Conservation (phyloP, 192 early-diverging fungal species). For the Gamsiella multidivaricata region DNA sequence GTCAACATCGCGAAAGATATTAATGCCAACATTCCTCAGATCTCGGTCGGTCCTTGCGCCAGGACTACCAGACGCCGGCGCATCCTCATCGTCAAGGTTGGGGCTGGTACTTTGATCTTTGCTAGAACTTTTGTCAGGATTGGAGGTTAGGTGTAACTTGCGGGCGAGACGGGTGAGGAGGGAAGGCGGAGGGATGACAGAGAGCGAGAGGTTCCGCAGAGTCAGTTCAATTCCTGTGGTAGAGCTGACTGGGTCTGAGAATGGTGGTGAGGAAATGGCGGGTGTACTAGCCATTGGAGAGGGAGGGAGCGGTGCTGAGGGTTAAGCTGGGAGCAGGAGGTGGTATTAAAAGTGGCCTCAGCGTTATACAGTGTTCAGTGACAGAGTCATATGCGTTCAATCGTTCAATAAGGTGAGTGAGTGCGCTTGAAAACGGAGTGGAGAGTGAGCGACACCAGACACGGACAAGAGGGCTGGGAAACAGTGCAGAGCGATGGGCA, state of each 20-base stretch:
- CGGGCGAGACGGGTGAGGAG: constrained; percentile 35
- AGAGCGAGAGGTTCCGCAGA: constrained; percentile 46
- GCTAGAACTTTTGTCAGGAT: constrained; percentile 1
- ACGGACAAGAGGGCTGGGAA: too few species aligned
- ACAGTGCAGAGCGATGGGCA: too few species aligned
- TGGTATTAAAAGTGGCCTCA: too few species aligned
- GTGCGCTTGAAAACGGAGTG: too few species aligned
- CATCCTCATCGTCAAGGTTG: background rate
- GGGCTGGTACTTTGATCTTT: background rate
- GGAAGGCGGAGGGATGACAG: constrained; percentile 45
- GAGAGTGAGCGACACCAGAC: too few species aligned
- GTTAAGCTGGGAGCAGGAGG: background rate
- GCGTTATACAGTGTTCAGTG: too few species aligned
- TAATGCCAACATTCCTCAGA: constrained; percentile 37
- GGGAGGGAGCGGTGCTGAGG: background rate
- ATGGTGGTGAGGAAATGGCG: background rate
- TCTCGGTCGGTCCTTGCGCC: constrained; percentile 21
- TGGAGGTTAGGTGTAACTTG: constrained; percentile 9
- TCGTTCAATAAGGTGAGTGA: too few species aligned
- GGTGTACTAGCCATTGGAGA: background rate
- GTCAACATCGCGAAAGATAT: constrained; percentile 49
- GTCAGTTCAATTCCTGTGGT: constrained; percentile 34
- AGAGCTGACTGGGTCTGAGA: background rate
- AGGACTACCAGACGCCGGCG: background rate
- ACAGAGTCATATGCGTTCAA: too few species aligned